These are phyloP conservation scores for Protomyces gravidus DNA, from an alignment of 1,139 yeast species.

Conservation along the genomic window DNA sequence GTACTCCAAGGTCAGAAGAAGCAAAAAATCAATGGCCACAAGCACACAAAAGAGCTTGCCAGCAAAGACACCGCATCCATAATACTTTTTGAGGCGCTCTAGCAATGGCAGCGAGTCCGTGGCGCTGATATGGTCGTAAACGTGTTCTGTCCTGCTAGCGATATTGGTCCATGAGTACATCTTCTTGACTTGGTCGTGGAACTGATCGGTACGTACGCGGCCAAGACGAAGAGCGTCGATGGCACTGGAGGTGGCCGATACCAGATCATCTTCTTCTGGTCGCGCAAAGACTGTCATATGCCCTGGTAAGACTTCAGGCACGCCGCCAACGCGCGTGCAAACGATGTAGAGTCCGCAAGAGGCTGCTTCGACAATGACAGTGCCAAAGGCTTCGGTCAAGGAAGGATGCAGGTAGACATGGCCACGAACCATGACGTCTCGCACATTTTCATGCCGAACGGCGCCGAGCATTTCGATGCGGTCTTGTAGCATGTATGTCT, in stretches of 20 bases:
- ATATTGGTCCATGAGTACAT: constrained; percentile 95
- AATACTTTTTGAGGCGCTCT: constrained; percentile 55
- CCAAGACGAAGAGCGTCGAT: constrained; percentile 39
- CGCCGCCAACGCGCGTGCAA: constrained; percentile 95
- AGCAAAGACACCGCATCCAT: constrained; percentile 76
- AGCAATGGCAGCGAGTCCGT: constrained; percentile 51
- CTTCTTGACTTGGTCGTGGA: constrained; percentile 69
- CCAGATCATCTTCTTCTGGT: constrained; percentile 62
- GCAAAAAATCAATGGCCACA: constrained; percentile 70
- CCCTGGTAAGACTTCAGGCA: constrained; percentile 89
- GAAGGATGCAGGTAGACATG: constrained; percentile 93
- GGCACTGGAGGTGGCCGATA: constrained; percentile 34
- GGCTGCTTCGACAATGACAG: constrained; percentile 95
- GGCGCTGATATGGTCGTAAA: constrained; percentile 58
- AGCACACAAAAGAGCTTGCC: constrained; percentile 75
- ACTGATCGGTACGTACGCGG: constrained; percentile 62
- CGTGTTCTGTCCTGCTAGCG: constrained; percentile 77
- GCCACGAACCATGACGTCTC: constrained; percentile 86
- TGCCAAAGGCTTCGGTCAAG: constrained; percentile 95
- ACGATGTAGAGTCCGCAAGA: constrained; percentile 92
- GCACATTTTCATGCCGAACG: constrained; percentile 84
- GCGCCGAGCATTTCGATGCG: constrained; percentile 82
- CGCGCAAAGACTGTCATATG: constrained; percentile 92
- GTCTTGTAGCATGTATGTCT: constrained; percentile 76
- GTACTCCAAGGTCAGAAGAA: constrained; percentile 62